These are phyloP conservation scores for Wickerhamomyces strasburgensis DNA, from an alignment of 805 yeast genomes.

Conservation along the genomic window DNA sequence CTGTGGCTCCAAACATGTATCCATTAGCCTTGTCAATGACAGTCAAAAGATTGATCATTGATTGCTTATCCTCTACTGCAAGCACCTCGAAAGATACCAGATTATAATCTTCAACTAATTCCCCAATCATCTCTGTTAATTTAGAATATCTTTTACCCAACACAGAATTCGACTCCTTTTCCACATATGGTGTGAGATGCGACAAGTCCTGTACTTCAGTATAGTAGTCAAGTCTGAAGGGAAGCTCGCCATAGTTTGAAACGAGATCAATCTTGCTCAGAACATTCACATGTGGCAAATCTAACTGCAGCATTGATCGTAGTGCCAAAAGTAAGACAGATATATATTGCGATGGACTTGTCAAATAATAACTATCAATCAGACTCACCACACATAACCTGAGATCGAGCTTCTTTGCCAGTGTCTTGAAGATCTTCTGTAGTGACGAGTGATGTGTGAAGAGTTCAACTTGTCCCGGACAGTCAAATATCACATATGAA, in stretches of 20 bases:
- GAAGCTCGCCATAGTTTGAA: constrained; percentile 70
- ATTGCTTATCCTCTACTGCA: constrained; percentile 83
- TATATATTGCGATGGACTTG: constrained; percentile 85
- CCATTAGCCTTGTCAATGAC: constrained; percentile 90
- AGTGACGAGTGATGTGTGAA: constrained; percentile 86
- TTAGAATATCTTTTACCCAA: constrained; percentile 57
- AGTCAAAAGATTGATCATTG: constrained; percentile 80
- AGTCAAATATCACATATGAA: constrained; percentile 74
- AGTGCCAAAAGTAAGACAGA: constrained; percentile 75
- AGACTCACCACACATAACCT: constrained; percentile 81
- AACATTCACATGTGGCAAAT: constrained; percentile 89
- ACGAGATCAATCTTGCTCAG: constrained; percentile 86
- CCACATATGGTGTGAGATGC: constrained; percentile 61
- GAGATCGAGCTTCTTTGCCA: constrained; percentile 61
- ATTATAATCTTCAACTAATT: constrained; percentile 80
- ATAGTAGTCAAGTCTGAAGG: constrained; percentile 79
- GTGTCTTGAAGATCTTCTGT: constrained; percentile 54
- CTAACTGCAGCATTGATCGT: constrained; percentile 89
- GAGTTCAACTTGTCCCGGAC: constrained; percentile 95
- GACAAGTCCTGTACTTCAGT: constrained; percentile 87
- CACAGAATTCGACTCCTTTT: constrained; percentile 64
- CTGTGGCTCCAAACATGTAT: constrained; percentile 87
- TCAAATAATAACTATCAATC: constrained; percentile 75
- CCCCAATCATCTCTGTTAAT: constrained; percentile 74
- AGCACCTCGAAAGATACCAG: constrained; percentile 85